Base-by-base conservation (phyloP, 352 stramenopile genomes). In the Thalassiosira exigua region DNA sequence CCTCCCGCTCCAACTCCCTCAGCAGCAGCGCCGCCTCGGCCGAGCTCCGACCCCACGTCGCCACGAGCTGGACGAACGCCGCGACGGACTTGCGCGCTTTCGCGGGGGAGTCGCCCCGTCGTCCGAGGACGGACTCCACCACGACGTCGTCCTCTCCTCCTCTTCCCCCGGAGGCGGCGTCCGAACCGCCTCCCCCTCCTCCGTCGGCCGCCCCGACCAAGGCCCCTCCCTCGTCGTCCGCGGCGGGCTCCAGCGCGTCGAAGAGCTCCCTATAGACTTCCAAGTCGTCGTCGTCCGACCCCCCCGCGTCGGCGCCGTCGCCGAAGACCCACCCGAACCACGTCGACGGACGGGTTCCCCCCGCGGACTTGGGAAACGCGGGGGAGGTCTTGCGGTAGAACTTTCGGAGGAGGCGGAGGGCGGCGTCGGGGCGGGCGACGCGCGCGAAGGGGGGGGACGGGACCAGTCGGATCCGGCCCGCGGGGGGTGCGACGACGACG, bases 321-420 rank as follows among this genome's bases (percentile, higher is more conserved):
- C 69, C 72, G 76, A 86, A 90, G 2, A 90, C 50, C 67, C 79
- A 91, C 59, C 72, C 66, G 30, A 88, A 80, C 66, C 85, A 84
- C 4, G 33, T 50, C 0, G 17, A 42, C 2, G 67, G 32, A 53
- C 88, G 71, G 1, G 79, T 81, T n/a, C 85, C 88, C 22, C 88
- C 88, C 33, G 82, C 79, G 5, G 60, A 61, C 30, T 67, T 21
- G 1, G 83, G 75, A 33, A 93, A 56, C 14, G 57, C 39, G 7
- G 70, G 75, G 26, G 51, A 21, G 1, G 87, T 82, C 62, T 90
- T 93, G 36, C 64, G n/a, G 33, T 82, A 69, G 74, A 93, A 93
- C 72, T 92, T 91, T 0, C 79, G 78, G 14, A 93, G 69, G 1
- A 93, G 42, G 19, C 81, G 66, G 1, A 92, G 66, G 12, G 70